phyloP scores from a whole-genome alignment of 495 filamentous ascomycete species.

The Neurospora sp. region DNA sequence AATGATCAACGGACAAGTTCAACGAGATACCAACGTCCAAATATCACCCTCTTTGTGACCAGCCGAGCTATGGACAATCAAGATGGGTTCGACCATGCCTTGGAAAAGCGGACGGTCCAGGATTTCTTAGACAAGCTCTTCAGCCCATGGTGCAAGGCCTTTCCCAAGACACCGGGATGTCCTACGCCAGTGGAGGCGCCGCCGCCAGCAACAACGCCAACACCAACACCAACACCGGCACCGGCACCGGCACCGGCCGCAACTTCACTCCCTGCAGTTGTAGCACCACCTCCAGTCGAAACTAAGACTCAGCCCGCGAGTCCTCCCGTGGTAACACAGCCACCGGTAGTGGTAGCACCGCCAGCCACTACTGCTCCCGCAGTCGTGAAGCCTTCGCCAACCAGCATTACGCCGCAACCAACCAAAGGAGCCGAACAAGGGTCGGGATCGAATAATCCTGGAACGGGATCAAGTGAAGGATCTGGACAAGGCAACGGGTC shows the following conservation, averaged over 20 bases:
- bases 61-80: background rate
- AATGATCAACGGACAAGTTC: background rate
- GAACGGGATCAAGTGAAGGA: background rate
- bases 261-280: background rate
- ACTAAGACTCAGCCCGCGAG: background rate
- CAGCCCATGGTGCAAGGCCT: conserved; percentile 1
- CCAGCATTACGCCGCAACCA: background rate
- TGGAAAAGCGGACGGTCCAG: background rate
- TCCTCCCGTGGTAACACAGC: background rate
- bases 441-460: background rate
- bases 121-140: background rate
- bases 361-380: background rate
- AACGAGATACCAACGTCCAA: background rate
- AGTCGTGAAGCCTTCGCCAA: background rate
- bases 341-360: background rate
- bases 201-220: conserved; percentile 1
- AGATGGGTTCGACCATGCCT: background rate
- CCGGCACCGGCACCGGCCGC: background rate
- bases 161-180: conserved; percentile 4
- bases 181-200: background rate
- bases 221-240: background rate
- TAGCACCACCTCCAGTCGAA: background rate
- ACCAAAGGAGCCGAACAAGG: background rate
- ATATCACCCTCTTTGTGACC: background rate
- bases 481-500: conserved; percentile 3